Evolutionary conservation across 345 rosid genomes (phyloP), one percentile per base, ranked within the genome.

Genomic region (Boechera retrofracta): DNA sequence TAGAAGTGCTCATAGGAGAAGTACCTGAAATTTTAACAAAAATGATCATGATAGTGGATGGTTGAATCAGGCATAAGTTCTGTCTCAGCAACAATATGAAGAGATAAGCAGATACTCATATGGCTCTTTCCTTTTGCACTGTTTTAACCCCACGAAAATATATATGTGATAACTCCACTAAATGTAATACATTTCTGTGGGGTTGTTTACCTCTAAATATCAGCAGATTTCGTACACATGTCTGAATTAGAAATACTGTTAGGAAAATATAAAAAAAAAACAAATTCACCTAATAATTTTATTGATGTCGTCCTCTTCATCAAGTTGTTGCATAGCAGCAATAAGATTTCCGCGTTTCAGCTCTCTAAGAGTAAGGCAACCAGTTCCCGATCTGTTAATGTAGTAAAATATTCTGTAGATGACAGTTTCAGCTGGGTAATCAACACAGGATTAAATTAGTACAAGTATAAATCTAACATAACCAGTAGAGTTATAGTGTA

Each of bases 1-100:
- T 84, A 86, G 69, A 88, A 89, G 73, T 91, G 94, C 79, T 89
- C 91, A 80, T 89, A 89, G 33, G 97, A 87, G 84, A 91, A 91
- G 81, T 86, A 91, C 82, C 97, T 91, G 85, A 28, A 80, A 18
- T 45, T 10, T 1, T 10, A 16, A 54, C 21, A 38, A 47, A 49
- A 44, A 54, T 1, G 58, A 16, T 21, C 51, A 48, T 66, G 44
- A 29, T 42, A 5, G 21, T 10, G 8, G 67, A 52, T 28, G 28
- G 35, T 42, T 16, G 2, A 5, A 62, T 38, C 31, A 18, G 33
- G 32, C 16, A 41, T 42, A 63, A 24, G 18, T 7, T 26, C 21
- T 6, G 49, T 63, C 51, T 26, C 67, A 63, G 49, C 4, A 63
- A 42, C 67, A 10, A 28, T 28, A 28, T 11, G 48, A 54, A 18